Conservation (phyloP, 2,329 filamentous ascomycete species). For the Xylaria sp. region DNA sequence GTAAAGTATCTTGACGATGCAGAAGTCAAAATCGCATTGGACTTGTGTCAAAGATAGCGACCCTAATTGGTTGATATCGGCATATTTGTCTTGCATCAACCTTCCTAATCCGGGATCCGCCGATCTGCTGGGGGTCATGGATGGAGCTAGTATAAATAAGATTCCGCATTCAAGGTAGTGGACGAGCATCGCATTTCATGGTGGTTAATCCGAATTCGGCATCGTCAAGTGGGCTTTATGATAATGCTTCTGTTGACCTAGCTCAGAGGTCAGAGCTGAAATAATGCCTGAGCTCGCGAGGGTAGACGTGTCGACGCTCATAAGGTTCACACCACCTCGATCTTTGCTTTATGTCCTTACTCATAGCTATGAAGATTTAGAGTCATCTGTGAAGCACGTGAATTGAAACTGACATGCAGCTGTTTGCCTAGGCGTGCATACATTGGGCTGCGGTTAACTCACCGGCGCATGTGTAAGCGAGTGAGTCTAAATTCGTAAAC, state of each 20-base stretch:
- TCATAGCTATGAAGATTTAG: neutral
- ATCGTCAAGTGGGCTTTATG: slow-evolving; percentile 15
- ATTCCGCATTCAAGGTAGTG: neutral
- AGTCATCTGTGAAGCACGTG: neutral
- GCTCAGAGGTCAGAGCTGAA: neutral
- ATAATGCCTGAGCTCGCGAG: neutral
- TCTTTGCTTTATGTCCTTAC: neutral
- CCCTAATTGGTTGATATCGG: slow-evolving; percentile 28
- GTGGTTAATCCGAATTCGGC: slow-evolving; percentile 22
- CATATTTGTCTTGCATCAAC: slow-evolving; percentile 24
- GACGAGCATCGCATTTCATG: slow-evolving; percentile 14
- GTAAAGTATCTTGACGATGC: neutral
- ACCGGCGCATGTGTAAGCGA: neutral
- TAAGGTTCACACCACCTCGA: neutral
- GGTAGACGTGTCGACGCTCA: neutral
- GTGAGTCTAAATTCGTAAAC: slow-evolving; percentile 5
- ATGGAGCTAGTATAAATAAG: slow-evolving; percentile 9
- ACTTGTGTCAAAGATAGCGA: slow-evolving; percentile 23
- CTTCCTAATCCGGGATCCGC: slow-evolving; percentile 38
- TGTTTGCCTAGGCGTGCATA: neutral
- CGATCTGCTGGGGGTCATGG: slow-evolving; percentile 27
- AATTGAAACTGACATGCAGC: neutral
- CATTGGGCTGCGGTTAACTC: slow-evolving; percentile 1
- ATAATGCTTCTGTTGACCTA: neutral
- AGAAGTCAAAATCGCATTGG: slow-evolving; percentile 11